phyloP scores from a whole-genome alignment of 768 basidiomycete species.

The Termitomyces sp. region DNA sequence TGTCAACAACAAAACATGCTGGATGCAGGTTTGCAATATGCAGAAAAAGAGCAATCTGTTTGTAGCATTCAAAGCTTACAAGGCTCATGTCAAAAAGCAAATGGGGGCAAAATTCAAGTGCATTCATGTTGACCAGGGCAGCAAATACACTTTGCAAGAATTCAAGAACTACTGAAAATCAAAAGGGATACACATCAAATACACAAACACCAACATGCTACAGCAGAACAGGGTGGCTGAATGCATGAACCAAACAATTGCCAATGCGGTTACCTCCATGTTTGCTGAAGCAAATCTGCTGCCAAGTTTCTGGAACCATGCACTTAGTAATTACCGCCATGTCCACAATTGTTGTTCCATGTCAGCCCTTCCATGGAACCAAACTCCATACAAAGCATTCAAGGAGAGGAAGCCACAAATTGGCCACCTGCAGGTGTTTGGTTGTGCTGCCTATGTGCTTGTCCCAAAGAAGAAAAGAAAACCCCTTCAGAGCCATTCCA shows the following conservation, averaged over 20 bases:
- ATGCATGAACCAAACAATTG: conserved; percentile 31
- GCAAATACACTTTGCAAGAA: background rate
- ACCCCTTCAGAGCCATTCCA: conserved; percentile 17
- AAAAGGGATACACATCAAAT: background rate
- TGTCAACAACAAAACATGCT: background rate
- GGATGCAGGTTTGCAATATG: background rate
- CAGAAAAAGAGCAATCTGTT: background rate
- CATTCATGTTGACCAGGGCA: background rate
- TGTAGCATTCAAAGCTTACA: background rate
- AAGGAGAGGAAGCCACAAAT: background rate
- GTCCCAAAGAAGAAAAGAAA: conserved; percentile 26
- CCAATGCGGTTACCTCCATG: conserved; percentile 21
- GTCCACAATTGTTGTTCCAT: conserved; percentile 1
- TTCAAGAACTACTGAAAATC: background rate
- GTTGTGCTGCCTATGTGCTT: conserved; percentile 31
- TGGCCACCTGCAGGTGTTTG: conserved; percentile 26
- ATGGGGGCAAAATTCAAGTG: background rate
- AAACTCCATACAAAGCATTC: background rate
- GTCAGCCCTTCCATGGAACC: background rate
- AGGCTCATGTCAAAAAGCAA: background rate
- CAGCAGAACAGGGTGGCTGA: conserved; percentile 45
- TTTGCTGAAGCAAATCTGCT: conserved; percentile 3
- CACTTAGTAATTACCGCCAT: background rate
- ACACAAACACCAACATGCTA: background rate
- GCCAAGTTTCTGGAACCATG: conserved; percentile 4